Evolutionary conservation across 805 yeast genomes (phyloP), one percentile per base, ranked within the genome.

Genomic region (Myxozyma neotropica): DNA sequence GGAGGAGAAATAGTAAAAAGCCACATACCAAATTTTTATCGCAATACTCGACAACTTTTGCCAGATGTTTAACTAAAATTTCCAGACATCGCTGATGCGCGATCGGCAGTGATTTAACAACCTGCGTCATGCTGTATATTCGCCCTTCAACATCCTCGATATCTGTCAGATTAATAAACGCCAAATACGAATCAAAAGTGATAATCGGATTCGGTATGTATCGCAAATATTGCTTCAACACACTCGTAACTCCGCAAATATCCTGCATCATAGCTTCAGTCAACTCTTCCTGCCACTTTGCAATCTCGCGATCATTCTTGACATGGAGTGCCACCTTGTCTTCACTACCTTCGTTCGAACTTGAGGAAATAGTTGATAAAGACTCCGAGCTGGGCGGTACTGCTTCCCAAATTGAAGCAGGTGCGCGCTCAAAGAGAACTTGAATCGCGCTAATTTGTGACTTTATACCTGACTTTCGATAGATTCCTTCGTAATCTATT

Each of bases 401-500:
- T 3, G 43, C 12, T 15, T 47, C 53, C 45, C 53, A 44, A 4
- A 42, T 4, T 23, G 24, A 42, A 1, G 45, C 29, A 17, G 43
- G 43, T 2, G 56, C 44, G 2, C 67, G 64, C 51, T 73, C 78
- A 74, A 82, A 68, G 62, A 70, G 55, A 59, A 71, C 72, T 69
- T 75, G 73, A 68, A 79, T 71, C 66, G 79, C 61, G 61, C 81
- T 83, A 55, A 86, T 80, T 50, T 87, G 86, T 7, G 89, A 80
- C 63, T 85, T 81, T 4, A 89, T 88, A 1, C 96, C 99, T 47
- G 95, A 87, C 66, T 92, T 86, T 66, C 99, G 79, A 75, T 94
- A 94, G 36, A 94, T 81, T 7, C 99, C 99, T 73, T 92, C 98
- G 62, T 79, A 75, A 40, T 80, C 83, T 66, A 92, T 73, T 3